Evolutionary conservation across 495 filamentous ascomycete genomes (phyloP).

Genomic region (Podospora tetraspora): DNA sequence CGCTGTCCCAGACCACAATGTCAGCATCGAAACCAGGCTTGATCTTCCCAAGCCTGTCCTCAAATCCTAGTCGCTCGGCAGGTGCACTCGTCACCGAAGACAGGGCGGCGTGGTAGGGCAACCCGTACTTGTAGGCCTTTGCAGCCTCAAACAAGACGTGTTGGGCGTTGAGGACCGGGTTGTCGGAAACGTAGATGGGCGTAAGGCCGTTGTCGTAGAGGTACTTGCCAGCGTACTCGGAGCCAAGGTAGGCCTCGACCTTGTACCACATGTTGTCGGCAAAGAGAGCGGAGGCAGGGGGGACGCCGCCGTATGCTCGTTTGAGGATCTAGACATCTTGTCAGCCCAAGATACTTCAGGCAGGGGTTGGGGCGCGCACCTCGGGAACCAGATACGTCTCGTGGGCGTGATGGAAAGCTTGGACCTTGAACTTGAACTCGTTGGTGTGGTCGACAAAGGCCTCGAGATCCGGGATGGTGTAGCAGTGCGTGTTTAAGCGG

Average conservation of each 20-base stretch:
- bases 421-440: conserved; percentile 57
- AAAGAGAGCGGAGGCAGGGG: conserved; percentile 48
- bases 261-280: conserved; percentile 62
- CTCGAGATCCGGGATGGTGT: conserved; percentile 59
- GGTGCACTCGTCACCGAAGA: conserved; percentile 57
- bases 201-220: conserved; percentile 54
- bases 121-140: conserved; percentile 53
- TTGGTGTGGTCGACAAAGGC: conserved; percentile 57
- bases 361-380: background rate
- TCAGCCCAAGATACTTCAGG: background rate
- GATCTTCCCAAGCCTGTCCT: conserved; percentile 55
- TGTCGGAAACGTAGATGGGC: conserved; percentile 47
- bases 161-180: conserved; percentile 47
- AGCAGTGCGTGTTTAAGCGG: conserved; percentile 60
- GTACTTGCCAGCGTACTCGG: conserved; percentile 55
- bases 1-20: conserved; percentile 61
- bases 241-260: conserved; percentile 54
- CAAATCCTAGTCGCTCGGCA: conserved; percentile 54
- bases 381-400: conserved; percentile 58
- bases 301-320: conserved; percentile 42
- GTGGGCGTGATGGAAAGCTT: conserved; percentile 62
- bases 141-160: conserved; percentile 56
- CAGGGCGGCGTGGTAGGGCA: conserved; percentile 56
- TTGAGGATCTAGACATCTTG: conserved; percentile 36
- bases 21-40: conserved; percentile 61